Conservation (phyloP, 2,329 filamentous ascomycete genomes). For the Aureobasidium subglaciale region DNA sequence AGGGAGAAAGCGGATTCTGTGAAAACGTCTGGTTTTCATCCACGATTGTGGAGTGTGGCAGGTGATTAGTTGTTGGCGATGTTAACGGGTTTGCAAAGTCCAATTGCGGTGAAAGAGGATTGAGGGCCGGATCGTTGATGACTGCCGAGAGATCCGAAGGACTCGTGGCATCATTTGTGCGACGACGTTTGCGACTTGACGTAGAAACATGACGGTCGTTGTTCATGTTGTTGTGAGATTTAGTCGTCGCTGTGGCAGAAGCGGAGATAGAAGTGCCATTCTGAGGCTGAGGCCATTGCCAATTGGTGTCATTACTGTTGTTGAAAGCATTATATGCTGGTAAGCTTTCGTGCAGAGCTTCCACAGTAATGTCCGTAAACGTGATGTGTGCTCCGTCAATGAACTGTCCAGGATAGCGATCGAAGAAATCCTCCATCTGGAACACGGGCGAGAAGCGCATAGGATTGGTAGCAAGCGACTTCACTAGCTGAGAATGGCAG, state of each 20-base stretch:
- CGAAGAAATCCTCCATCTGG: slow-evolving; percentile 81
- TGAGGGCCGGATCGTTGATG: slow-evolving; percentile 3
- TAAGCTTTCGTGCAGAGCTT: slow-evolving; percentile 41
- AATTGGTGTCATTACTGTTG: neutral
- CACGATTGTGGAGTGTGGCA: neutral
- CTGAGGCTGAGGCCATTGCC: slow-evolving; percentile 12
- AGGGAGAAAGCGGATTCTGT: slow-evolving; percentile 35
- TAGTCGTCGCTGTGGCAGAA: neutral
- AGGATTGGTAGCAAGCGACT: slow-evolving; percentile 58
- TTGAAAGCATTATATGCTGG: slow-evolving; percentile 16
- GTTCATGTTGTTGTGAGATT: neutral
- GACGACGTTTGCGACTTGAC: slow-evolving; percentile 11
- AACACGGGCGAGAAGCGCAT: slow-evolving; percentile 73
- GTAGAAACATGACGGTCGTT: neutral
- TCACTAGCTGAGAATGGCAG: slow-evolving; percentile 74
- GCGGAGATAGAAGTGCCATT: neutral
- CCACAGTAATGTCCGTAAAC: slow-evolving; percentile 58
- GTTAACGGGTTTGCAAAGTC: neutral
- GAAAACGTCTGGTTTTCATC: slow-evolving; percentile 20
- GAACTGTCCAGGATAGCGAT: slow-evolving; percentile 64
- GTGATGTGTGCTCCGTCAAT: slow-evolving; percentile 72
- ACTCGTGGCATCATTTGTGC: slow-evolving; percentile 9
- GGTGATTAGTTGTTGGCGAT: slow-evolving; percentile 4
- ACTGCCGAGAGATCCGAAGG: slow-evolving; percentile 12
- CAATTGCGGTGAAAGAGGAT: neutral